Evolutionary conservation across 805 yeast genomes (phyloP).

Genomic region (Zygosaccharomyces pseudorouxii): DNA sequence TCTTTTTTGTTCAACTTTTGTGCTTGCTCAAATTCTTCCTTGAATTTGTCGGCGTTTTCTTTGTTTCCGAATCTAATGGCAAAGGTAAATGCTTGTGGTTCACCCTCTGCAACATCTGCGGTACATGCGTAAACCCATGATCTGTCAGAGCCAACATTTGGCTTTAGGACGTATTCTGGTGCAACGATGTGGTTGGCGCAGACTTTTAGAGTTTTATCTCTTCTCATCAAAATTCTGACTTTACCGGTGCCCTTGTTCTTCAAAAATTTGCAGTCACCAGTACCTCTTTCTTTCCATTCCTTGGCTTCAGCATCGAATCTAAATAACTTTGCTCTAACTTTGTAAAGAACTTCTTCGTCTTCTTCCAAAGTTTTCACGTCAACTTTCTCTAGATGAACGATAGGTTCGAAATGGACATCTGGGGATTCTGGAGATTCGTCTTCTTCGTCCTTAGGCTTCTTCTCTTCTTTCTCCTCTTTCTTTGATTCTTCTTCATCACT

Average conservation of each 20-base stretch:
- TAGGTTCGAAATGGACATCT: slow-evolving; percentile 89
- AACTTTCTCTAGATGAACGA: slow-evolving; percentile 90
- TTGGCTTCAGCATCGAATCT: slow-evolving; percentile 76
- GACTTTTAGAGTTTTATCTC: slow-evolving; percentile 96
- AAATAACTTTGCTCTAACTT: slow-evolving; percentile 93
- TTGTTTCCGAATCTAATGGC: slow-evolving; percentile 92
- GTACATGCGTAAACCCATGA: slow-evolving; percentile 97
- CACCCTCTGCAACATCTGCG: slow-evolving; percentile 93
- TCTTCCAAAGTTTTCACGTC: slow-evolving; percentile 96
- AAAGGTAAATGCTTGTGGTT: slow-evolving; percentile 90
- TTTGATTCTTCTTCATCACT: slow-evolving; percentile 38
- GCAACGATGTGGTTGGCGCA: slow-evolving; percentile 94
- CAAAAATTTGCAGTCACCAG: slow-evolving; percentile 95
- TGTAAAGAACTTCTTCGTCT: slow-evolving; percentile 74
- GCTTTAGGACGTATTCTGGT: slow-evolving; percentile 76
- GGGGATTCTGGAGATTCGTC: slow-evolving; percentile 41
- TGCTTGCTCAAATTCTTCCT: slow-evolving; percentile 85
- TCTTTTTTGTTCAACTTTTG: slow-evolving; percentile 57
- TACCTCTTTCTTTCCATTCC: slow-evolving; percentile 99
- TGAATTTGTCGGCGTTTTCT: slow-evolving; percentile 93
- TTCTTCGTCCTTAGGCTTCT: slow-evolving; percentile 32
- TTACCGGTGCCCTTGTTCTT: slow-evolving; percentile 79
- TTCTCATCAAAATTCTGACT: slow-evolving; percentile 94
- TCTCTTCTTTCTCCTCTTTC: slow-evolving; percentile 22
- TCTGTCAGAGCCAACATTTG: slow-evolving; percentile 95